Percentiles rank a stretch among this genome's conserved stretches.
Conservation (phyloP, 2,329 filamentous ascomycete genomes). For the Cladosporium oxysporum region DNA sequence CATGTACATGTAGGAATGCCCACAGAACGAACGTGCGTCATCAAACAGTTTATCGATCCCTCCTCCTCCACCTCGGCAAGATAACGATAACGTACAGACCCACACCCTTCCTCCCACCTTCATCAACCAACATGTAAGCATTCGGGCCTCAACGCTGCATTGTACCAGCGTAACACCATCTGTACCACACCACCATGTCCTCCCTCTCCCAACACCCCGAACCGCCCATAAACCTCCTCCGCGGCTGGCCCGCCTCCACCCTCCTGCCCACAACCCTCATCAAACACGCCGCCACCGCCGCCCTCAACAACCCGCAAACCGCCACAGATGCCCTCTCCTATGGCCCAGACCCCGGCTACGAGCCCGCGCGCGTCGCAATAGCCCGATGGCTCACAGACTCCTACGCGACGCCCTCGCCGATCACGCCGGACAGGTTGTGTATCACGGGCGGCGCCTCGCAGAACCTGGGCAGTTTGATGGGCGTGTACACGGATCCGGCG, state of each 20-base stretch:
- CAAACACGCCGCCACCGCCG: constrained; percentile 59
- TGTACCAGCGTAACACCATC: background rate
- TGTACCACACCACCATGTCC: background rate
- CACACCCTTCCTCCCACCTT: background rate
- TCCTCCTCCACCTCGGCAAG: background rate
- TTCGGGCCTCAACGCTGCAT: background rate
- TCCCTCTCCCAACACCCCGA: background rate
- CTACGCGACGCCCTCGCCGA: constrained; percentile 51
- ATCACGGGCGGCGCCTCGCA: constrained; percentile 86
- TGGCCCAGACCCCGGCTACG: constrained; percentile 74
- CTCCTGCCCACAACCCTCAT: constrained; percentile 69
- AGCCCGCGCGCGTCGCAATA: constrained; percentile 67
- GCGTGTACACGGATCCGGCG: constrained; percentile 76
- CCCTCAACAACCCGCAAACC: constrained; percentile 61
- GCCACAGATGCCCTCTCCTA: constrained; percentile 71
- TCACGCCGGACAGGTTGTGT: constrained; percentile 64
- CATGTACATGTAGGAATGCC: too few relatives aligned
- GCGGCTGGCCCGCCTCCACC: constrained; percentile 66
- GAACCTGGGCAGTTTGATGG: constrained; percentile 73
- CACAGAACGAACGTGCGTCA: background rate
- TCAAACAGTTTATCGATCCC: background rate
- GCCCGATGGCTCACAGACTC: constrained; percentile 69
- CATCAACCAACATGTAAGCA: background rate
- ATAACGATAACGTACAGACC: background rate
- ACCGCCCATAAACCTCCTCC: constrained; percentile 61